phyloP scores from a whole-genome alignment of 2,329 filamentous ascomycete species.

The Scedosporium aurantiacum region DNA sequence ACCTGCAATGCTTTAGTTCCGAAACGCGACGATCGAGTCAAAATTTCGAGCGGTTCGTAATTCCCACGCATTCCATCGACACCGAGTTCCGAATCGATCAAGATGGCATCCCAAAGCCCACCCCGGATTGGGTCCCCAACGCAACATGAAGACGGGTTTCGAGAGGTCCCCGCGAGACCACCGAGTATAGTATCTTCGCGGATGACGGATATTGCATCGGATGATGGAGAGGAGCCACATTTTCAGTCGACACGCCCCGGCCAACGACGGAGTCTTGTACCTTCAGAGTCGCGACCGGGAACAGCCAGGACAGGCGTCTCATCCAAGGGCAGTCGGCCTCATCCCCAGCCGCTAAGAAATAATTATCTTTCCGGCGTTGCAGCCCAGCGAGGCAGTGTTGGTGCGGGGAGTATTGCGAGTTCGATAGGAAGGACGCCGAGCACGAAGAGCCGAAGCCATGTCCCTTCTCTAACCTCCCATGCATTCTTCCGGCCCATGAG shows the following conservation, averaged over 20 bases:
- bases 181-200: slow-evolving; percentile 61
- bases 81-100: slow-evolving; percentile 19
- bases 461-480: slow-evolving; percentile 76
- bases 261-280: slow-evolving; percentile 26
- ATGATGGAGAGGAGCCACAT: slow-evolving; percentile 38
- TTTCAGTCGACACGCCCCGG: slow-evolving; percentile 18
- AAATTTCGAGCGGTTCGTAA: not conserved
- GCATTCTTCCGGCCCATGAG: slow-evolving; percentile 97
- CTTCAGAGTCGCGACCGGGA: slow-evolving; percentile 41
- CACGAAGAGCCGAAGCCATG: slow-evolving; percentile 71
- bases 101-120: slow-evolving; percentile 20
- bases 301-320: slow-evolving; percentile 40
- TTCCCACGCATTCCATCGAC: slow-evolving; percentile 26
- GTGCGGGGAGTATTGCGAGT: not conserved
- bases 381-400: slow-evolving; percentile 30
- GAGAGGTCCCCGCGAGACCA: slow-evolving; percentile 27
- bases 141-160: not conserved
- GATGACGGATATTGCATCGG: slow-evolving; percentile 54
- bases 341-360: slow-evolving; percentile 45
- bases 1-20: not conserved
- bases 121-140: slow-evolving; percentile 14
- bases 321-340: slow-evolving; percentile 41
- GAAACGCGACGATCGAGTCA: not conserved
- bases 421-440: slow-evolving; percentile 25
- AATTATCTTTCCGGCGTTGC: slow-evolving; percentile 29